Conservation (phyloP, 2,329 filamentous ascomycete genomes). For the Cadophora gregata region DNA sequence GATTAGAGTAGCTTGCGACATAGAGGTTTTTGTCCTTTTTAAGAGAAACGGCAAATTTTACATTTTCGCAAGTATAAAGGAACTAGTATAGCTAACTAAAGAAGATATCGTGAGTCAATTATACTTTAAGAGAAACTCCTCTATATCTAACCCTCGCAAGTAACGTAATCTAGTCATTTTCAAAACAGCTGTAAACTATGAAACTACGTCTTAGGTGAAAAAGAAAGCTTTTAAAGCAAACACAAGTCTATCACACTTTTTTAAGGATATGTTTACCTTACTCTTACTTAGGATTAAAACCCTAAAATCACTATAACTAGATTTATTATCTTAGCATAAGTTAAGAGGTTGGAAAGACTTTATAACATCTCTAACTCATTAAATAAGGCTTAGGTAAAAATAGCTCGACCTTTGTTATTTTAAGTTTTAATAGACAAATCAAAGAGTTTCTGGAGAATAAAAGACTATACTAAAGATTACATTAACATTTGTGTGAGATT, state of each 20-base stretch:
- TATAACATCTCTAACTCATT: background rate
- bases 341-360: background rate
- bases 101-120: constrained; percentile 22
- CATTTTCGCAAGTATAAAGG: constrained; percentile 22
- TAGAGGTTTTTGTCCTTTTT: constrained; percentile 27
- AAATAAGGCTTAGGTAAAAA: background rate
- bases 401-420: constrained; percentile 5
- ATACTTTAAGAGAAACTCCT: background rate
- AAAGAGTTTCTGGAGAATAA: background rate
- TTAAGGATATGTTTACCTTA: background rate
- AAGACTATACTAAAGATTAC: background rate
- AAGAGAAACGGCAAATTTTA: constrained; percentile 28
- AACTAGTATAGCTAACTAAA: constrained; percentile 16
- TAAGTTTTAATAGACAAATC: background rate
- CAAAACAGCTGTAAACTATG: constrained; percentile 24
- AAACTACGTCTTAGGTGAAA: constrained; percentile 5
- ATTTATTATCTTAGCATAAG: background rate
- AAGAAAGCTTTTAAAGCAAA: constrained; percentile 13
- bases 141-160: constrained; percentile 9
- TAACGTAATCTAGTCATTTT: constrained; percentile 14
- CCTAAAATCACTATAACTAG: background rate
- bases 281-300: constrained; percentile 1
- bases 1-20: constrained; percentile 16
- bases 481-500: background rate
- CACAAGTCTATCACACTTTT: background rate